Evolutionary conservation across 2,329 filamentous ascomycete species (phyloP).

Genomic region (Penicillium nordicum): DNA sequence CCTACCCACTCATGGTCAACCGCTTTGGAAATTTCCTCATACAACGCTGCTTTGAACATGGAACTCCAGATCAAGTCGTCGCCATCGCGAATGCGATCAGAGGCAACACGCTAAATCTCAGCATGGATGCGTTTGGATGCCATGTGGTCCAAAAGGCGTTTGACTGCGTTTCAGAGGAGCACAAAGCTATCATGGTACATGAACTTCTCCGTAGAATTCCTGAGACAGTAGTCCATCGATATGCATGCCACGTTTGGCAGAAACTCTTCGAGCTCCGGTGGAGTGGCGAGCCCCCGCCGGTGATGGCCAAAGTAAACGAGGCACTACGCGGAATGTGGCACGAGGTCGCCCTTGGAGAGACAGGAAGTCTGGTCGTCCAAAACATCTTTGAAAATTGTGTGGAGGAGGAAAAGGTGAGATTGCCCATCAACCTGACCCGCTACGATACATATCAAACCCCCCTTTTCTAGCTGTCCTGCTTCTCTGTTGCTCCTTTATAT

Average conservation of each 20-base stretch:
- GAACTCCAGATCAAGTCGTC: slow-evolving; percentile 88
- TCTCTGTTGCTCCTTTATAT: background rate
- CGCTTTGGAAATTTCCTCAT: slow-evolving; percentile 98
- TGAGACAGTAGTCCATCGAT: slow-evolving; percentile 96
- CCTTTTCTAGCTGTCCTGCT: background rate
- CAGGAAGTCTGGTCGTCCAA: slow-evolving; percentile 94
- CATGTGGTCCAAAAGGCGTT: slow-evolving; percentile 99
- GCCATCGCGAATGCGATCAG: slow-evolving; percentile 92
- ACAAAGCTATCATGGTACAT: slow-evolving; percentile 99
- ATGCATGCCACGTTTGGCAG: slow-evolving; percentile 99
- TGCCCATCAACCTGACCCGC: slow-evolving; percentile 3
- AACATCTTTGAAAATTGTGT: slow-evolving; percentile 99
- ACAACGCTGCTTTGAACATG: slow-evolving; percentile 98
- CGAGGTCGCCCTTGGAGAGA: slow-evolving; percentile 94
- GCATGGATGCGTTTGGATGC: slow-evolving; percentile 98
- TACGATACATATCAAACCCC: background rate
- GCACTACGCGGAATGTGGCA: slow-evolving; percentile 97
- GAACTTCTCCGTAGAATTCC: slow-evolving; percentile 92
- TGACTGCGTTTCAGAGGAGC: slow-evolving; percentile 93
- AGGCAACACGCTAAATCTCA: slow-evolving; percentile 87
- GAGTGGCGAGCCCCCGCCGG: slow-evolving; percentile 90
- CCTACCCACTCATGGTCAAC: slow-evolving; percentile 95
- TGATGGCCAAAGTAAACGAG: slow-evolving; percentile 98
- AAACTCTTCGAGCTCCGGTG: slow-evolving; percentile 98
- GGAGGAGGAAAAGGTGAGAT: slow-evolving; percentile 91